Conservation (phyloP, 768 basidiomycete species). For the Gloeostereum incarnatum region DNA sequence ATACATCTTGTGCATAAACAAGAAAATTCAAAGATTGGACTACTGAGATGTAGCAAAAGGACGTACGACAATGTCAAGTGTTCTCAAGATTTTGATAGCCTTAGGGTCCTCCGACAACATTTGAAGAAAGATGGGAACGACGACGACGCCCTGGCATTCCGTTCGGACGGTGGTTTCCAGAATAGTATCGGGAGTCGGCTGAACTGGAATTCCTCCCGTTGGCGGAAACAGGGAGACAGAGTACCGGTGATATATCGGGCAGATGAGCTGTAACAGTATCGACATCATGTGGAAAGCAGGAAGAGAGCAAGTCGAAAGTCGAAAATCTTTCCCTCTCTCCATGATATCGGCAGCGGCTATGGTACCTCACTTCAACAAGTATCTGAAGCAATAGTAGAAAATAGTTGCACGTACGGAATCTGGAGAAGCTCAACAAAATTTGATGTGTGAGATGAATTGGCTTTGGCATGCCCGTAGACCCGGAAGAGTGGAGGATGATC, state of each 20-base stretch:
- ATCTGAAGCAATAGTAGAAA: neutral
- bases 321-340: slow-evolving; percentile 1
- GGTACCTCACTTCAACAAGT: neutral
- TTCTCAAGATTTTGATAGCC: slow-evolving; percentile 10
- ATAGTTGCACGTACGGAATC: slow-evolving; percentile 12
- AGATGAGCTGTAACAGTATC: slow-evolving; percentile 9
- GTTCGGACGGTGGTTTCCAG: slow-evolving; percentile 12
- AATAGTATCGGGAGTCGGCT: slow-evolving; percentile 12
- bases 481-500: slow-evolving; percentile 22
- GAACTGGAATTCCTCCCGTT: slow-evolving; percentile 11
- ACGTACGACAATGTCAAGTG: slow-evolving; percentile 14
- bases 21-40: neutral
- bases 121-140: slow-evolving; percentile 15
- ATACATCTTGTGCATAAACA: neutral
- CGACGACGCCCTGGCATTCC: slow-evolving; percentile 8
- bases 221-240: slow-evolving; percentile 18
- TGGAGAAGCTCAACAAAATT: slow-evolving; percentile 11
- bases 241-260: slow-evolving; percentile 8
- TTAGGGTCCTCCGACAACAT: slow-evolving; percentile 12
- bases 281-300: slow-evolving; percentile 15
- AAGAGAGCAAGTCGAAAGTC: slow-evolving; percentile 8
- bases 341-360: neutral
- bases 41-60: neutral
- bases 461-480: slow-evolving; percentile 21
- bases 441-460: slow-evolving; percentile 14